Evolutionary conservation across 768 basidiomycete genomes (phyloP), one percentile per base, ranked within the genome.

Genomic region (Trametes coccinea): DNA sequence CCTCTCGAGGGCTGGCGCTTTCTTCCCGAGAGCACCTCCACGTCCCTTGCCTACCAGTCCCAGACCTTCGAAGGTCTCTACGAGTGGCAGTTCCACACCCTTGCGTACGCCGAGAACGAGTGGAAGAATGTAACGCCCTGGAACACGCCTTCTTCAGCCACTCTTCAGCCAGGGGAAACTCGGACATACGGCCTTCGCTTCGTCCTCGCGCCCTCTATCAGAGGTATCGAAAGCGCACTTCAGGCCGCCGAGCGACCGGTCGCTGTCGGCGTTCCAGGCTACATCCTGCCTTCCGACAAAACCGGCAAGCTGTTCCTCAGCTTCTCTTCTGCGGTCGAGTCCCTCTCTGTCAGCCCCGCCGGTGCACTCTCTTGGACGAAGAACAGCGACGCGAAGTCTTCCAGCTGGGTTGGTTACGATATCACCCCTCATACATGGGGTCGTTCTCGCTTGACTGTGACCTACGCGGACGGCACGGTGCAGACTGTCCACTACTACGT

Each of bases 1-100:
- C 83, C 84, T n/a, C 70, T 85, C 17, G 84, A 85, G 70, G 84
- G 83, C 29, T 85, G 83, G 83, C 74, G 83, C 34, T 84, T 84
- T 69, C 78, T 85, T 53, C 76, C 79, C 2, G 83, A 84, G 56
- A 75, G 77, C 22, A 83, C 82, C 0, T 72, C 76, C 3, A 74
- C 70, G 0, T 63, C 77, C 0, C 80, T 81, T 1, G 80, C 72
- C 59, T 85, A 85, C 64, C 83, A 84, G 64, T 83, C 82, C 1
- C 84, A 85, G 66, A 85, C 84, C 0, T 85, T 85, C 65, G 84
- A 85, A 65, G 84, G 78, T 0, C 67, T 84, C 13, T 83, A 83
- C 71, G 84, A 84, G 73, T 84, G 84, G 83, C 79, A 82, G 65
- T 83, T 83, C 68, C 84, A 84, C 57, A 84, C 82, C 3, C 70